These are phyloP conservation scores for Scalesia atractyloides DNA, from an alignment of 129 eudicot genomes.

Conservation along the genomic window DNA sequence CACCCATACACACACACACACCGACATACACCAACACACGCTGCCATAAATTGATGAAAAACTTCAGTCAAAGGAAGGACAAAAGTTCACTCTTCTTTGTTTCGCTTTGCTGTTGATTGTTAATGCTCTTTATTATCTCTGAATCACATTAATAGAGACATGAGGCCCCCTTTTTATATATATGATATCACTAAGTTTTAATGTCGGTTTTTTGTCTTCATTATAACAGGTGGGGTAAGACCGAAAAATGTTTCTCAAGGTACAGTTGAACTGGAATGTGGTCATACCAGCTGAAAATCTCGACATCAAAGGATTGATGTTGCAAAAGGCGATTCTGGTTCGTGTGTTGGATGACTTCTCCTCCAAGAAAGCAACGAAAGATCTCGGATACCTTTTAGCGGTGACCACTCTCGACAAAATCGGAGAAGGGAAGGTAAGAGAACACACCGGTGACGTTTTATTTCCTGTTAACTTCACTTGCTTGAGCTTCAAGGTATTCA, in stretches of 20 bases:
- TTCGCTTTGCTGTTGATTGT: constrained; percentile 13
- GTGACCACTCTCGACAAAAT: constrained; percentile 61
- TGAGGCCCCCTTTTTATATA: not conserved
- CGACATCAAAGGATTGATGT: constrained; percentile 63
- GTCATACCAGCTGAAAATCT: constrained; percentile 68
- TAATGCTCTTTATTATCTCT: constrained; percentile 10
- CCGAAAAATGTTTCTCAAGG: constrained; percentile 68
- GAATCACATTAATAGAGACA: not conserved
- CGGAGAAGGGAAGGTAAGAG: constrained; percentile 71
- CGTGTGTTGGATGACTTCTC: constrained; percentile 70
- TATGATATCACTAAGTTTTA: not conserved
- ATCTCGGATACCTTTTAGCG: constrained; percentile 64
- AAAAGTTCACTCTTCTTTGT: not conserved
- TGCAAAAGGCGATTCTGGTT: constrained; percentile 62
- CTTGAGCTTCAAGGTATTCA: constrained; percentile 62
- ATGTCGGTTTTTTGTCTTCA: not conserved
- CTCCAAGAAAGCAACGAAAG: constrained; percentile 65
- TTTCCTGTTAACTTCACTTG: constrained; percentile 69
- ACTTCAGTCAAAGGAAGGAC: not conserved
- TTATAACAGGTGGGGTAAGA: constrained; percentile 22
- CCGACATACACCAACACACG: not conserved
- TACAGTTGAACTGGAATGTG: constrained; percentile 76
- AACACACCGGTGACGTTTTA: constrained; percentile 64
- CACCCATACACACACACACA: not conserved
- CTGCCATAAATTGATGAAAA: not conserved